These are phyloP conservation scores for Ceratocystis cubensis DNA, from an alignment of 2,329 filamentous ascomycete species.

Conservation along the genomic window DNA sequence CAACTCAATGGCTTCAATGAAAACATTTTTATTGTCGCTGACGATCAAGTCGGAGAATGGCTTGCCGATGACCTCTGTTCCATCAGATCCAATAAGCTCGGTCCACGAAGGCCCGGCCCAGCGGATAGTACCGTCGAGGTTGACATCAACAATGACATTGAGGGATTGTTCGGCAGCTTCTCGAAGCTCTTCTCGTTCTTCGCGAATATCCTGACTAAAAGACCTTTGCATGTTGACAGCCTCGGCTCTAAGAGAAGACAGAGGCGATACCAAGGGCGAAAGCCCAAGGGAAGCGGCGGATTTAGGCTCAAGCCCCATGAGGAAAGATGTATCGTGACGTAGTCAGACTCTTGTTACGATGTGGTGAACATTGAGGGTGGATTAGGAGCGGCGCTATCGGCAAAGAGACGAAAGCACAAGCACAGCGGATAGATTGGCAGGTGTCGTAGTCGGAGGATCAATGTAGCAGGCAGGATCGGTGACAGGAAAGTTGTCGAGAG, in stretches of 20 bases:
- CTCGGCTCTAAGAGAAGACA: conserved; percentile 40
- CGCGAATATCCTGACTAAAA: conserved; percentile 78
- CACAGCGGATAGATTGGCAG: neutral
- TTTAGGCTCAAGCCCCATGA: conserved; percentile 11
- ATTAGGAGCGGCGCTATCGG: conserved; percentile 5
- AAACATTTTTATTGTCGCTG: conserved; percentile 63
- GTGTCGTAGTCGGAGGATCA: neutral
- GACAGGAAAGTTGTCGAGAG: no score
- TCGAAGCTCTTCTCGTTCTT: conserved; percentile 84
- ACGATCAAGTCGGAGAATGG: conserved; percentile 70
- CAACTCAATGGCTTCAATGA: conserved; percentile 69
- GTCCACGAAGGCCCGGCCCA: conserved; percentile 97
- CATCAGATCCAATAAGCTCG: conserved; percentile 73
- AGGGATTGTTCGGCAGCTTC: conserved; percentile 92
- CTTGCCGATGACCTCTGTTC: conserved; percentile 60
- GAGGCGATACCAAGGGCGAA: conserved; percentile 24
- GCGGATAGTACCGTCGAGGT: conserved; percentile 76
- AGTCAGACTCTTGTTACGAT: conserved; percentile 14
- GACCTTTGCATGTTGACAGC: conserved; percentile 48
- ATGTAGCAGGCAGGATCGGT: neutral
- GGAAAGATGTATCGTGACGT: conserved; percentile 9
- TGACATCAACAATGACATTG: conserved; percentile 91
- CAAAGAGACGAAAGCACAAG: conserved; percentile 7
- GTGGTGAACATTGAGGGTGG: conserved; percentile 12
- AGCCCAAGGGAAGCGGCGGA: conserved; percentile 8